Percentiles rank a stretch among this genome's conserved stretches.
phyloP scores from a whole-genome alignment of 1,284 basidiomycete species.

The Rhodotorula sp. region DNA sequence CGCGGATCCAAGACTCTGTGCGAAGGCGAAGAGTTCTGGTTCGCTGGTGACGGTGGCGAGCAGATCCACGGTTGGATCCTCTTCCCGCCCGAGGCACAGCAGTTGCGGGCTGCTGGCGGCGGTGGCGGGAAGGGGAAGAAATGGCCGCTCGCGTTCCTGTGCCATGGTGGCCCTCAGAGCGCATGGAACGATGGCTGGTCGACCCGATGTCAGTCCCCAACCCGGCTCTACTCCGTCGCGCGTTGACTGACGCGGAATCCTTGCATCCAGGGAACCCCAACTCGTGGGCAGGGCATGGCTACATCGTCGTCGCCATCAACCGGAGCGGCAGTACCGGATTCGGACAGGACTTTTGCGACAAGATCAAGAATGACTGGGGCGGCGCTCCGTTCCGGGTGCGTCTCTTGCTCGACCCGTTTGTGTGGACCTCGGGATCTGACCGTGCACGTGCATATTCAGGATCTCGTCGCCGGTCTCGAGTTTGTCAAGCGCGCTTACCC shows the following conservation, averaged over 20 bases:
- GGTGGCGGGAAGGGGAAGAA: constrained; percentile 54
- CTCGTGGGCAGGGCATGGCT: constrained; percentile 3
- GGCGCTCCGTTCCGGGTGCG: constrained; percentile 61
- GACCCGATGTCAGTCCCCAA: constrained; percentile 59
- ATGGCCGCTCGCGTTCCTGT: constrained; percentile 69
- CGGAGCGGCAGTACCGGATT: constrained; percentile 39
- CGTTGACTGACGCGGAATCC: too few relatives aligned
- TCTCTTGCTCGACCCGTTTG: neutral
- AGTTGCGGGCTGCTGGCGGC: constrained; percentile 51
- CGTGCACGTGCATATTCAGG: constrained; percentile 8
- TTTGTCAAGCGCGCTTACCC: constrained; percentile 38
- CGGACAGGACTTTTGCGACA: constrained; percentile 67
- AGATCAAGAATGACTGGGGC: constrained; percentile 62
- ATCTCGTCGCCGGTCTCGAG: constrained; percentile 43
- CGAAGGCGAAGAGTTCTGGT: constrained; percentile 75
- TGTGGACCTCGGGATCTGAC: neutral
- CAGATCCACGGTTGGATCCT: constrained; percentile 77
- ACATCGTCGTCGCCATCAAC: constrained; percentile 72
- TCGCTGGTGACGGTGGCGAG: constrained; percentile 69
- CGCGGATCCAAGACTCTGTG: constrained; percentile 58
- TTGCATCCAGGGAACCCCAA: constrained; percentile 7
- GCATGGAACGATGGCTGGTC: constrained; percentile 82
- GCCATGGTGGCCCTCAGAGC: constrained; percentile 69
- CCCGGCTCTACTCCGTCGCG: neutral
- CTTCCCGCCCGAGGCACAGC: constrained; percentile 67